Evolutionary conservation across 2,329 filamentous ascomycete genomes (phyloP).

Genomic region (Nigrograna mackinnonii): DNA sequence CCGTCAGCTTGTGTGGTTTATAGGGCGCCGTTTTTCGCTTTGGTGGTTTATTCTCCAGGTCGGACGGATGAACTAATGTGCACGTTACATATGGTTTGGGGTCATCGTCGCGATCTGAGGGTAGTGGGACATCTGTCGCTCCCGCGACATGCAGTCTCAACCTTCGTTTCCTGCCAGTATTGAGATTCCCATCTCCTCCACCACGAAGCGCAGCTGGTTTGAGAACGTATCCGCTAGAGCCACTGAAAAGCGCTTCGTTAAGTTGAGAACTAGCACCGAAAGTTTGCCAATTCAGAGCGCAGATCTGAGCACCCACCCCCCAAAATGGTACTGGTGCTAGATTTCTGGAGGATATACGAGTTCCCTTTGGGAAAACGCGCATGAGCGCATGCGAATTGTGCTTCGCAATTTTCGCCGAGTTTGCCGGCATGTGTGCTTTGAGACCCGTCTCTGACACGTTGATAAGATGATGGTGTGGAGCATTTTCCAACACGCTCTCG

Average conservation of each 20-base stretch:
- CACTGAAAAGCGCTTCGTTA: slow-evolving; percentile 69
- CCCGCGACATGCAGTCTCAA: slow-evolving; percentile 65
- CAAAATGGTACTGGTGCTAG: slow-evolving; percentile 67
- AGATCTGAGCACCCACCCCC: slow-evolving; percentile 70
- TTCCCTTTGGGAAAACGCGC: slow-evolving; percentile 71
- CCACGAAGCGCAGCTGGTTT: slow-evolving; percentile 64
- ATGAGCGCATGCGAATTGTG: slow-evolving; percentile 71
- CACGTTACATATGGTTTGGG: slow-evolving; percentile 69
- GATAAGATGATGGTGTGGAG: slow-evolving; percentile 68
- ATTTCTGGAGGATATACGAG: slow-evolving; percentile 68
- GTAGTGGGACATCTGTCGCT: slow-evolving; percentile 63
- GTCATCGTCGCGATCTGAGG: slow-evolving; percentile 52
- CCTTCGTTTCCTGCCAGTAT: slow-evolving; percentile 50
- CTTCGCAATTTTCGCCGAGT: slow-evolving; percentile 53
- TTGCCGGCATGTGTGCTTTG: slow-evolving; percentile 52
- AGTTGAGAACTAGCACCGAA: slow-evolving; percentile 69
- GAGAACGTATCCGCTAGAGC: slow-evolving; percentile 67
- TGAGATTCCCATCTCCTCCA: slow-evolving; percentile 57
- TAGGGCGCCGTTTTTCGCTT: slow-evolving; percentile 68
- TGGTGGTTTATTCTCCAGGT: slow-evolving; percentile 50
- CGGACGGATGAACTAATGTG: slow-evolving; percentile 62
- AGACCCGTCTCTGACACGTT: slow-evolving; percentile 70
- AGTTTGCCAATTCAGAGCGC: slow-evolving; percentile 71
- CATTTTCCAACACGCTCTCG: slow-evolving; percentile 50
- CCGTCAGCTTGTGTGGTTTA: slow-evolving; percentile 61